Conservation (phyloP, 768 basidiomycete genomes). For the Sarcodon aspratus region DNA sequence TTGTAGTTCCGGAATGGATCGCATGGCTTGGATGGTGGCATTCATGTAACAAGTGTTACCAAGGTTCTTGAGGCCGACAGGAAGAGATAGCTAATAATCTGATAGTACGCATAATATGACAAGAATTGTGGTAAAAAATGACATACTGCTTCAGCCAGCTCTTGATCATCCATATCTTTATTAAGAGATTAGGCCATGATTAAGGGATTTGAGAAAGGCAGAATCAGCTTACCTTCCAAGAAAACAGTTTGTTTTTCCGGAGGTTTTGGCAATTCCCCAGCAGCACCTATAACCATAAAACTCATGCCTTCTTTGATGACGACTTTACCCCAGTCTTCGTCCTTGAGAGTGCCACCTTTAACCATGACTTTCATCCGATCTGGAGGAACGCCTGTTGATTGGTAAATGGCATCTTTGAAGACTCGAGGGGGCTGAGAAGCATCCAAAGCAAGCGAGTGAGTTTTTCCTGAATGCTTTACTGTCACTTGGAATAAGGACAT, state of each 20-base stretch:
- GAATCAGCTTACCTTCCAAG: conserved; percentile 53
- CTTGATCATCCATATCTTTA: conserved; percentile 71
- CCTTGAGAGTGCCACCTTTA: conserved; percentile 87
- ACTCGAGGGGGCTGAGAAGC: conserved; percentile 50
- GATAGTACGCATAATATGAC: neutral
- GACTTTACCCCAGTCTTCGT: conserved; percentile 71
- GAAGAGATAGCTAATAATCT: conserved; percentile 49
- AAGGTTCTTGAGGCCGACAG: conserved; percentile 75
- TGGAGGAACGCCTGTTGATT: conserved; percentile 73
- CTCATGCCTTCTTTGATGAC: conserved; percentile 82
- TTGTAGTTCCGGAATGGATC: conserved; percentile 84
- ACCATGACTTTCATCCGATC: conserved; percentile 98
- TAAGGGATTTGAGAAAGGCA: neutral
- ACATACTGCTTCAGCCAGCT: conserved; percentile 71
- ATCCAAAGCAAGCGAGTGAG: conserved; percentile 61
- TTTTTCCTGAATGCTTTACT: conserved; percentile 86
- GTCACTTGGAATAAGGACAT: conserved; percentile 69
- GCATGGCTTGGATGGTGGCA: conserved; percentile 87
- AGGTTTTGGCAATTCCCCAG: conserved; percentile 84
- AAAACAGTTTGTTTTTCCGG: conserved; percentile 74
- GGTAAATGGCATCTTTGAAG: conserved; percentile 80
- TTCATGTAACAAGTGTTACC: conserved; percentile 99
- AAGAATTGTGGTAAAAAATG: neutral
- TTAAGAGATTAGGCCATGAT: conserved; percentile 12
- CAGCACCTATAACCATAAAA: conserved; percentile 89